These are phyloP conservation scores for Spatholobus suberectus DNA, from an alignment of 306 rosid species.

Conservation along the genomic window DNA sequence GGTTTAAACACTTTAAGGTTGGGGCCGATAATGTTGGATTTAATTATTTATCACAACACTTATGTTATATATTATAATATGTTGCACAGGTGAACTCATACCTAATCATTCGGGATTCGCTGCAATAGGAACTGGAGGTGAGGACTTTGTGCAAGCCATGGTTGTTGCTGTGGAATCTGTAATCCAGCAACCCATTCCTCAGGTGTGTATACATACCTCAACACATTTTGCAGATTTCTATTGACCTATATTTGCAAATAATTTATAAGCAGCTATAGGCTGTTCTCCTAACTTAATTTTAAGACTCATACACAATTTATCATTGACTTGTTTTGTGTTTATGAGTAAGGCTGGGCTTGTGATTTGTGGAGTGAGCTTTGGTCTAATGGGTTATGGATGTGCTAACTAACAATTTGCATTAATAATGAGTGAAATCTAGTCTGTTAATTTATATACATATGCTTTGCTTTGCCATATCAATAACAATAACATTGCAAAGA, in stretches of 20 bases:
- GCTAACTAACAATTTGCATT: not conserved
- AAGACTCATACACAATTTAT: conserved; percentile 19
- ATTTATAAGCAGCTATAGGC: too few species aligned
- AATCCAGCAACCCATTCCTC: conserved; percentile 78
- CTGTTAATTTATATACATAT: not conserved
- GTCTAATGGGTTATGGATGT: not conserved
- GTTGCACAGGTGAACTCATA: conserved; percentile 80
- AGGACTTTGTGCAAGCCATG: conserved; percentile 93
- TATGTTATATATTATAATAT: not conserved
- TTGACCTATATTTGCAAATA: not conserved
- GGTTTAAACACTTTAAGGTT: not conserved
- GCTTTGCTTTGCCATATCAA: not conserved
- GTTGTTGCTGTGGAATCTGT: conserved; percentile 92
- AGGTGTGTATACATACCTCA: conserved; percentile 47
- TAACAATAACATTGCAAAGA: not conserved
- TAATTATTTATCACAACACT: not conserved
- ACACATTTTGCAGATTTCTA: not conserved
- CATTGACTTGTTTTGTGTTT: not conserved
- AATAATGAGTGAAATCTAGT: not conserved
- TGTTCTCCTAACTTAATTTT: too few species aligned
- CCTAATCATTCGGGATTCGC: conserved; percentile 89
- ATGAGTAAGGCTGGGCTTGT: conserved; percentile 11
- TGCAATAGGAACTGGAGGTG: conserved; percentile 95
- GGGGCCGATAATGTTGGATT: not conserved
- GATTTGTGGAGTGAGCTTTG: conserved; percentile 8